phyloP scores from a whole-genome alignment of 257 asterid genomes.

The Plantago elongata region DNA sequence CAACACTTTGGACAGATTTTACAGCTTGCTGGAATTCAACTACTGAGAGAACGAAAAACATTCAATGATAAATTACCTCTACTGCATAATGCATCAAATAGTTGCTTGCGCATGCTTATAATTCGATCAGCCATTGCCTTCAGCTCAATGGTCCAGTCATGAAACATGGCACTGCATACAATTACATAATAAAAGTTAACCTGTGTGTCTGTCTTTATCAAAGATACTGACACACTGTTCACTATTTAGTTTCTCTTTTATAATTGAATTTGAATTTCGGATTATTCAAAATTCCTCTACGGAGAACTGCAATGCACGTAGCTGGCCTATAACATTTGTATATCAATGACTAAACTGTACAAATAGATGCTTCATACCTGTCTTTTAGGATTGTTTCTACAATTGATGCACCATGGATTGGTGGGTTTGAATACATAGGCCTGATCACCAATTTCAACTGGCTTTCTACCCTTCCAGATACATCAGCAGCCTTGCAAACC shows the following conservation, averaged over 20 bases:
- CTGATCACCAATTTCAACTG: slow-evolving; percentile 76
- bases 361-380: slow-evolving; percentile 31
- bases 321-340: not conserved
- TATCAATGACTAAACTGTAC: not conserved
- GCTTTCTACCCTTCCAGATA: slow-evolving; percentile 69
- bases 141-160: slow-evolving; percentile 75
- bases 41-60: not conserved
- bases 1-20: too few relatives aligned
- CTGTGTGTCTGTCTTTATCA: not conserved
- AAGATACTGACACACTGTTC: not conserved
- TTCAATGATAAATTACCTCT: slow-evolving; percentile 34
- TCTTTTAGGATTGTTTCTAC: slow-evolving; percentile 68
- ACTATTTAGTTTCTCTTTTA: not conserved
- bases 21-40: not conserved
- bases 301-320: not conserved
- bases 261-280: not conserved
- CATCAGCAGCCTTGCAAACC: slow-evolving; percentile 63
- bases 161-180: slow-evolving; percentile 47
- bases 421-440: slow-evolving; percentile 86
- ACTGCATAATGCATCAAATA: slow-evolving; percentile 55
- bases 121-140: slow-evolving; percentile 86
- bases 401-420: slow-evolving; percentile 77
- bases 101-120: slow-evolving; percentile 78
- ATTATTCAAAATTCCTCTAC: not conserved
- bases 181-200: not conserved